Percentiles rank a stretch among this genome's conserved stretches.
Conservation (phyloP, 345 rosid species). For the Eucalyptus curtisii region DNA sequence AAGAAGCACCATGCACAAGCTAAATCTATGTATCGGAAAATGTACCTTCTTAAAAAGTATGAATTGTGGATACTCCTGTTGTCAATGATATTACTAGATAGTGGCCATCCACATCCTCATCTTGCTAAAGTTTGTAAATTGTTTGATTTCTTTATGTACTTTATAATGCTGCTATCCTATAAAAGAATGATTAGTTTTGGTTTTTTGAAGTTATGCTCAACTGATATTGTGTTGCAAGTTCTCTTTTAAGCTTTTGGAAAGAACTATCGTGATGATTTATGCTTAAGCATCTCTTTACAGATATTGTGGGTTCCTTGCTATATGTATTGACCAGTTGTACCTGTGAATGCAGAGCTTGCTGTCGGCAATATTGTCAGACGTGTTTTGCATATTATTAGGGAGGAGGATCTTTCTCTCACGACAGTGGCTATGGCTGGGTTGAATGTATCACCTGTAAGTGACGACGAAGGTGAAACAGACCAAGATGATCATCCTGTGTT, state of each 20-base stretch:
- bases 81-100: background rate
- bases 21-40: background rate
- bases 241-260: background rate
- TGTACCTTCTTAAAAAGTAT: background rate
- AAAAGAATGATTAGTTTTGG: background rate
- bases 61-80: background rate
- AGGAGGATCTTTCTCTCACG: constrained; percentile 78
- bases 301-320: background rate
- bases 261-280: background rate
- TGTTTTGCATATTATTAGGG: constrained; percentile 88
- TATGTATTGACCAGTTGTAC: background rate
- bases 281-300: background rate
- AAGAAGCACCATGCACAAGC: background rate
- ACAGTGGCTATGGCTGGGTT: constrained; percentile 74
- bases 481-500: constrained; percentile 43
- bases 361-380: constrained; percentile 97
- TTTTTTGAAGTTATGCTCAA: background rate
- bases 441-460: constrained; percentile 63
- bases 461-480: constrained; percentile 53
- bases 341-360: constrained; percentile 74
- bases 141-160: background rate
- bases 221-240: background rate
- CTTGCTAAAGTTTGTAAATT: background rate
- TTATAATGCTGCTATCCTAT: background rate
- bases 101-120: background rate